phyloP scores from a whole-genome alignment of 768 basidiomycete genomes.

The Lepiota brunneoincarnata region DNA sequence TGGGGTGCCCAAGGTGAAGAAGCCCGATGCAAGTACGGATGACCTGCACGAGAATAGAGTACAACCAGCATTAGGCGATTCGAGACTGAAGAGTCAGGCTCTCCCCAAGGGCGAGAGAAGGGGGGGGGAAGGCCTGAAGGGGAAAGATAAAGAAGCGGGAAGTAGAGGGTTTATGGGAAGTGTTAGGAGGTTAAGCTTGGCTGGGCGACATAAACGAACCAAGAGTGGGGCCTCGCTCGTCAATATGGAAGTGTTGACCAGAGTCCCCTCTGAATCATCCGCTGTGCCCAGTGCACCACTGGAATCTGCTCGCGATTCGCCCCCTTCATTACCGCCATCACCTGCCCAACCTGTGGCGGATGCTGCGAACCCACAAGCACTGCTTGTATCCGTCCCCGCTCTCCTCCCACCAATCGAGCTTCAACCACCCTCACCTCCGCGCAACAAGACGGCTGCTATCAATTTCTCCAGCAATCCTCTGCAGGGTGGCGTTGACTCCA shows the following conservation, averaged over 20 bases:
- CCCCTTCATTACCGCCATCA: conserved; percentile 4
- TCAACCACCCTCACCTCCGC: conserved; percentile 17
- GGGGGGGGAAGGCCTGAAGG: conserved; percentile 10
- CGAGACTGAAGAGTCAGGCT: conserved; percentile 11
- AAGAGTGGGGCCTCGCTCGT: conserved; percentile 12
- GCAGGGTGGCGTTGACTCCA: background rate
- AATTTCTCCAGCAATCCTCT: background rate
- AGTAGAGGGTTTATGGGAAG: conserved; percentile 15
- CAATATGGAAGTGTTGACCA: conserved; percentile 27
- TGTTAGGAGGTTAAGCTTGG: conserved; percentile 17
- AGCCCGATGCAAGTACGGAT: conserved; percentile 2
- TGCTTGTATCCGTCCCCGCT: background rate
- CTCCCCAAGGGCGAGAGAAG: conserved; percentile 1
- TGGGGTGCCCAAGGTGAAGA: conserved; percentile 1
- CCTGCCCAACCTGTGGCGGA: background rate
- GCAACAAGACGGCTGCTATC: background rate
- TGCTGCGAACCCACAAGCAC: background rate
- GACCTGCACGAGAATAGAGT: conserved; percentile 3
- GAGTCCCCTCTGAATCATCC: conserved; percentile 1
- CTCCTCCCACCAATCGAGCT: conserved; percentile 18
- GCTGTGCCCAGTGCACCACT: background rate
- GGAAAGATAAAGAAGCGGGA: conserved; percentile 9
- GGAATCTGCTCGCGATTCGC: background rate
- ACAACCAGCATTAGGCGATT: no score
- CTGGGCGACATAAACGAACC: conserved; percentile 11